phyloP scores from a whole-genome alignment of 2,329 filamentous ascomycete genomes.

The Cladophialophora carrionii region DNA sequence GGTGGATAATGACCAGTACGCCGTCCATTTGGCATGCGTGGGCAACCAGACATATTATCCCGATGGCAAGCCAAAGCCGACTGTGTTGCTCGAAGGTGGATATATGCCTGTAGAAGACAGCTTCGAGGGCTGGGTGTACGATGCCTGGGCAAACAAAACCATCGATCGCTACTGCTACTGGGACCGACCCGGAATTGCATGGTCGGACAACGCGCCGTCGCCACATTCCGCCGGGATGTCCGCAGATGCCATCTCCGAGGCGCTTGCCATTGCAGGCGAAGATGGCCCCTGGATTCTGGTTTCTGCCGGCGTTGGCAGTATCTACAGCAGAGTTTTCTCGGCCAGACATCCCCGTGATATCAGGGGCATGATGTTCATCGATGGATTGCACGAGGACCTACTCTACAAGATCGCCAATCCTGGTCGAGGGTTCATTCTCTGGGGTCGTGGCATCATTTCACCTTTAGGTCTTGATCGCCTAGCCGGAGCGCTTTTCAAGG shows the following conservation, averaged over 20 bases:
- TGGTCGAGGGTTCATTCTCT: conserved; percentile 77
- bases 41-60: conserved; percentile 67
- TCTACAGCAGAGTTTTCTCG: conserved; percentile 90
- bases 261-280: conserved; percentile 77
- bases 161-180: conserved; percentile 93
- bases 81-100: conserved; percentile 82
- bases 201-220: conserved; percentile 89
- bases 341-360: conserved; percentile 76
- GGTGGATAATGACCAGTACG: conserved; percentile 83
- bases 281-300: conserved; percentile 86
- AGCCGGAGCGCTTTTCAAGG: conserved; percentile 77
- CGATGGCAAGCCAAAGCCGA: conserved; percentile 65
- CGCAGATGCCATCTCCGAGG: conserved; percentile 85
- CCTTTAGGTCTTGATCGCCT: conserved; percentile 84
- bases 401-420: conserved; percentile 69
- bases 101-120: conserved; percentile 77
- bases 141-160: conserved; percentile 74
- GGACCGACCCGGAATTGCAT: conserved; percentile 86
- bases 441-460: conserved; percentile 82
- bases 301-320: conserved; percentile 81
- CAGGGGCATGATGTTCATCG: conserved; percentile 79
- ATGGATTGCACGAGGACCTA: conserved; percentile 86
- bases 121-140: conserved; percentile 77
- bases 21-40: conserved; percentile 81
- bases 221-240: conserved; percentile 92